Evolutionary conservation across 176 grass and related monocot genomes (phyloP), one percentile per base, ranked within the genome.

Genomic region (Oryza brachyantha): DNA sequence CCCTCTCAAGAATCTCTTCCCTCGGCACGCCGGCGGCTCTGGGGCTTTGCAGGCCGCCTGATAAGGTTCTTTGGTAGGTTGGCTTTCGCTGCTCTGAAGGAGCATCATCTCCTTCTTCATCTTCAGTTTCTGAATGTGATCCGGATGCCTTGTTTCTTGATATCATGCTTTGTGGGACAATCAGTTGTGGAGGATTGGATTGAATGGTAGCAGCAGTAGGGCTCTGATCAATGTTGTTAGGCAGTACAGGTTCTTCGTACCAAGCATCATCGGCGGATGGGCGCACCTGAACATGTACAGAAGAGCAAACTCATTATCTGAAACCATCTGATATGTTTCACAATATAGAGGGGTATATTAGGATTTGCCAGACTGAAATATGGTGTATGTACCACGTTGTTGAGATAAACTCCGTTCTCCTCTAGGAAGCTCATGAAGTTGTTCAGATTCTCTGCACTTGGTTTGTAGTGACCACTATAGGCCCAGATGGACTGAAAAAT

Each of bases 31-130:
- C 85, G 1, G 80, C 72, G 0, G 65, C 78, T 79, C 61, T 92
- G 11, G 92, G 92, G 69, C 80, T 98, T 43, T 80, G 85, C 40
- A 98, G 77, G 32, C 92, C 92, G 21, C 95, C 95, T 1, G 95
- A 97, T 38, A 98, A 81, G 50, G 89, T 90, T 64, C 91, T 92
- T 89, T 85, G 37, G 68, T 97, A 94, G 17, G 43, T 29, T 67
- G 82, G 75, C 72, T 72, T 90, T 41, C 62, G 69, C 77, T 90
- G 69, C 61, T 81, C 68, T 13, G 41, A 22, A 82, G 62, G 62
- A 84, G 58, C 27, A 4, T 52, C 69, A 8, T 68, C 28, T 1
- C 40, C 59, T n/a, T 78, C 66, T 19, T 65, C 48, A 28, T 24
- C 67, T 79, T 74, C 75, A 13, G 34, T 41, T 40, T 70, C 57